Evolutionary conservation across 768 basidiomycete genomes (phyloP), one percentile per base, ranked within the genome.

Genomic region (Phanerodontia chrysosporium): DNA sequence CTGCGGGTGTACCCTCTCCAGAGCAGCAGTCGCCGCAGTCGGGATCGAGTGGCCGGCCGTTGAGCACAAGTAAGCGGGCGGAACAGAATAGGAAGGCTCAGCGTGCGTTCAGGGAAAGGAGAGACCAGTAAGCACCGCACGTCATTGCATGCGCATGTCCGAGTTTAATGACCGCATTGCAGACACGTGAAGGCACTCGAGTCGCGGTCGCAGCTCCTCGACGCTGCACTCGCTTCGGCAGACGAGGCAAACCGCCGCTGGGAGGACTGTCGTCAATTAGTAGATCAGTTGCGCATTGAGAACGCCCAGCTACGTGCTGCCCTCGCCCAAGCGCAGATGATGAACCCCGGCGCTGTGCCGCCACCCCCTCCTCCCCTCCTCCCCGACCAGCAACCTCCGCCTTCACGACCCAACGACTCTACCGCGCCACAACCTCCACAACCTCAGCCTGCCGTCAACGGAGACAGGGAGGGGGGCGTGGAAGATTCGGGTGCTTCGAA

Each of bases 41-140:
- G 49, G 22, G 32, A 44, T 16, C 61, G 59, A 54, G 71, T 74
- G 21, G 80, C 25, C 78, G 91, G 49, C 74, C 83, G 12, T 77
- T 94, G 51, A 90, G 87, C 72, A 84, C 80, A 67, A 89, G 86
- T 69, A 95, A 94, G 69, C 83, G 94, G 10, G 94, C 94, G 45
- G 94, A 95, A 67, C 94, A 97, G 76, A 97, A 97, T 72, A 81
- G 94, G 65, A 95, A 94, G 72, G 94, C 94, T 0, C 94, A 97
- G 74, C 81, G 93, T 44, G 93, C 92, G 1, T 97, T 95, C 72
- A 77, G 94, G 60, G 90, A 95, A 70, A 84, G 94, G 29, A 78
- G 94, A 66, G 94, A 97, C 75, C 87, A 90, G 92, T 93, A 51
- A 73, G 89, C 82, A 30, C 49, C 32, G 16, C 27, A n/a, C 30